These are phyloP conservation scores for Chaetothyriales sp. DNA, from an alignment of 2,329 filamentous ascomycete genomes.

Conservation along the genomic window DNA sequence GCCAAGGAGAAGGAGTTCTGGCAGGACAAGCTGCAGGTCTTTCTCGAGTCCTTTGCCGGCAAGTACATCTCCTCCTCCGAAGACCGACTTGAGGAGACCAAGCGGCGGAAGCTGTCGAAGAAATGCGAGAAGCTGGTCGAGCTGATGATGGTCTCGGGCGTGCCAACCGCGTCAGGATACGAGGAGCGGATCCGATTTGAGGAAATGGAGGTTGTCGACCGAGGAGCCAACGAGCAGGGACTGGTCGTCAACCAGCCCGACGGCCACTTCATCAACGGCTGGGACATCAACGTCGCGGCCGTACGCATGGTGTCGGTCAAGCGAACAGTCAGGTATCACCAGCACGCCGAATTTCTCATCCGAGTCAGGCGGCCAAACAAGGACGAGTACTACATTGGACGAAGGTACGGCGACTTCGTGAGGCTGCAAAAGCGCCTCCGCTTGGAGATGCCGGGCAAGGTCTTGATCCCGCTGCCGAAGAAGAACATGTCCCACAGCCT, in stretches of 20 bases:
- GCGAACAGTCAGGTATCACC: constrained; percentile 76
- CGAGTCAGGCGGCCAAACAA: constrained; percentile 67
- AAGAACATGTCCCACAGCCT: constrained; percentile 79
- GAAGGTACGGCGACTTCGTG: constrained; percentile 78
- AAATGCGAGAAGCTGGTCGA: constrained; percentile 95
- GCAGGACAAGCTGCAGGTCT: constrained; percentile 95
- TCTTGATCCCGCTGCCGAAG: constrained; percentile 70
- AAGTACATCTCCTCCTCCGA: constrained; percentile 96
- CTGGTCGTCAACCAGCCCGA: constrained; percentile 77
- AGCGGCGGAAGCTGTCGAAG: constrained; percentile 75
- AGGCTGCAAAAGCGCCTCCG: constrained; percentile 66
- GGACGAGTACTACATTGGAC: constrained; percentile 63
- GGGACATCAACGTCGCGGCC: constrained; percentile 91
- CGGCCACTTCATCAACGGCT: constrained; percentile 83
- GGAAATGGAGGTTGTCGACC: constrained; percentile 91
- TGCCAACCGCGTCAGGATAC: constrained; percentile 89
- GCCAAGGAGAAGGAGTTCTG: constrained; percentile 98
- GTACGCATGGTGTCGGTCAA: constrained; percentile 70
- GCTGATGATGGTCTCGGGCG: constrained; percentile 98
- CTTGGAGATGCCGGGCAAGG: constrained; percentile 77
- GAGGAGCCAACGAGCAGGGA: constrained; percentile 81
- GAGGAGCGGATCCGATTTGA: constrained; percentile 94
- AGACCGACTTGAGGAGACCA: constrained; percentile 89
- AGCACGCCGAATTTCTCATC: constrained; percentile 86
- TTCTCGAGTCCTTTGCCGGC: constrained; percentile 90